Conservation (phyloP, 2,329 filamentous ascomycete species). For the Penicillium palitans region DNA sequence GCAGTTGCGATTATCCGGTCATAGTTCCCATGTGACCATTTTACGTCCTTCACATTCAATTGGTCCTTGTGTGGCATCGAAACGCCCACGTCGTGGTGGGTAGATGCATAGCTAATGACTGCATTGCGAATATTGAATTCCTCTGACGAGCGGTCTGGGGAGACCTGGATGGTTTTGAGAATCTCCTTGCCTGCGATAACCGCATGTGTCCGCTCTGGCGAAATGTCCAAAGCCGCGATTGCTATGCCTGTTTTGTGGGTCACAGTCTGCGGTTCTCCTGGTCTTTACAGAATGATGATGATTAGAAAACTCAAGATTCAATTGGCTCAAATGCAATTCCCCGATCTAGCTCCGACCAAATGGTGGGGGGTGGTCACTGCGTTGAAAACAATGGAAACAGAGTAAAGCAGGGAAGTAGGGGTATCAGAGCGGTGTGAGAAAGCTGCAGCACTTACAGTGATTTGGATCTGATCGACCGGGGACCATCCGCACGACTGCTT, state of each 20-base stretch:
- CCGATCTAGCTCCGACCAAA: conserved; percentile 12
- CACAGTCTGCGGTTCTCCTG: conserved; percentile 55
- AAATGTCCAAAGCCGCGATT: conserved; percentile 64
- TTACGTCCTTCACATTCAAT: conserved; percentile 64
- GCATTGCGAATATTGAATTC: conserved; percentile 64
- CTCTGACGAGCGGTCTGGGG: conserved; percentile 58
- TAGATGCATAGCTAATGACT: conserved; percentile 58
- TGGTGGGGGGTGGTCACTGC: conserved; percentile 6
- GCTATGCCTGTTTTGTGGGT: conserved; percentile 65
- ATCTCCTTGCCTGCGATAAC: conserved; percentile 66
- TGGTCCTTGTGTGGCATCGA: conserved; percentile 57
- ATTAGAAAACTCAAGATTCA: conserved; percentile 29
- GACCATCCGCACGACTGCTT: conserved; percentile 32
- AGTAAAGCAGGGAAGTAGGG: conserved; percentile 11
- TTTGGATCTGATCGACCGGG: conserved; percentile 39
- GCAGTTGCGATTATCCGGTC: conserved; percentile 63
- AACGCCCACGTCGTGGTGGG: conserved; percentile 49
- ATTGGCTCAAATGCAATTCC: conserved; percentile 10
- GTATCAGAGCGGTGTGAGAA: conserved; percentile 19
- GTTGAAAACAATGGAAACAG: not conserved
- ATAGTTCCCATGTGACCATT: conserved; percentile 65
- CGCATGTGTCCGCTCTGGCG: conserved; percentile 62
- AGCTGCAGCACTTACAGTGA: conserved; percentile 39
- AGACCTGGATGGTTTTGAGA: conserved; percentile 63
- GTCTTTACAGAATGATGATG: conserved; percentile 13